Evolutionary conservation across 2,329 filamentous ascomycete genomes (phyloP).

Genomic region (Diaporthe sp.): DNA sequence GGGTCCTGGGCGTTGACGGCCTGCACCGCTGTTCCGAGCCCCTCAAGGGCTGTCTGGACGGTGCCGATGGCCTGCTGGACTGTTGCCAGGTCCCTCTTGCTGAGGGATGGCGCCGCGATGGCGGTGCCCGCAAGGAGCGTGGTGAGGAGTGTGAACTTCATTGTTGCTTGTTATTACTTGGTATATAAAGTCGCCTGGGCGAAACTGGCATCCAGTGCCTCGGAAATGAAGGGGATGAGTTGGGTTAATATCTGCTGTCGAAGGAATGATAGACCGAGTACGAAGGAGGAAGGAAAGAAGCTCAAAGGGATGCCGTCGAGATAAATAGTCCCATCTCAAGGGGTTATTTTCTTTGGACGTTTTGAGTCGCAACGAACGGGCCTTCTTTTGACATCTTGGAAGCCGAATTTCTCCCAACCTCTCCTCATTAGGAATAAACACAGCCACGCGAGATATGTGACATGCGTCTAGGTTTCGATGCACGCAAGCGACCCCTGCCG

Average conservation of each 20-base stretch:
- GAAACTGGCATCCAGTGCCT: slow-evolving; percentile 34
- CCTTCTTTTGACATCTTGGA: slow-evolving; percentile 28
- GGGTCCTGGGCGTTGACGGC: slow-evolving; percentile 34
- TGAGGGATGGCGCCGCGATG: slow-evolving; percentile 34
- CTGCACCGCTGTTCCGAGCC: slow-evolving; percentile 36
- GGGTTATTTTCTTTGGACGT: slow-evolving; percentile 10
- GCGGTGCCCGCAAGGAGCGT: slow-evolving; percentile 34
- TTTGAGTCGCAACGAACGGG: slow-evolving; percentile 28
- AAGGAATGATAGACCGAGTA: not conserved
- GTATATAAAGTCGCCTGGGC: not conserved
- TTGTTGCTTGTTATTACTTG: slow-evolving; percentile 15
- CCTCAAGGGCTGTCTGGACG: slow-evolving; percentile 31
- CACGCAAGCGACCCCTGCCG: slow-evolving; percentile 17
- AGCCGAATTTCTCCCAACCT: slow-evolving; percentile 19
- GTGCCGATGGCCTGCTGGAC: slow-evolving; percentile 32
- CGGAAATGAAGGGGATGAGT: not conserved
- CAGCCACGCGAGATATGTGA: slow-evolving; percentile 19
- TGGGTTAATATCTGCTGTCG: not conserved
- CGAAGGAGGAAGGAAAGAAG: not conserved
- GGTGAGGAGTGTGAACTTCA: slow-evolving; percentile 33
- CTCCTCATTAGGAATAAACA: slow-evolving; percentile 15
- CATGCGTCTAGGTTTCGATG: not conserved
- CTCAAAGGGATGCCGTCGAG: slow-evolving; percentile 15
- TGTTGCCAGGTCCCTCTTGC: slow-evolving; percentile 32
- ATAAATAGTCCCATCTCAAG: slow-evolving; percentile 23